phyloP scores from a whole-genome alignment of 225 moss, liverwort and hornwort species.

The Bryum argenteum region DNA sequence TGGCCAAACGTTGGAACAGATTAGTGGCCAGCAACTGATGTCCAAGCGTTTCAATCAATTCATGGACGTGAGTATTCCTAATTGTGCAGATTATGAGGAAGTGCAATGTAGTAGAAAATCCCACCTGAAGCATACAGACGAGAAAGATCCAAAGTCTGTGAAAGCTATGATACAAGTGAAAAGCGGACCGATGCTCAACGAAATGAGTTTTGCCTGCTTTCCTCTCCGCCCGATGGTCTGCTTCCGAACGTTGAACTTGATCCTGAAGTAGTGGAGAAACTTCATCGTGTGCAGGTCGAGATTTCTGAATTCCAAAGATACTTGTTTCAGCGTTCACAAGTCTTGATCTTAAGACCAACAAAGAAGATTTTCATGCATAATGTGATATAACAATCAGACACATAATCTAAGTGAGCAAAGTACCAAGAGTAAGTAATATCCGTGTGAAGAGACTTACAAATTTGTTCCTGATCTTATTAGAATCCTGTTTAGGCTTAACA shows the following conservation, averaged over 20 bases:
- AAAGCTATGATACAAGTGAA: constrained; percentile 96
- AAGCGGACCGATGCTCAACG: constrained; percentile 83
- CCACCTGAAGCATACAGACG: constrained; percentile 89
- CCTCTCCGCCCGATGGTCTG: constrained; percentile 49
- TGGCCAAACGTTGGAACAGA: constrained; percentile 2
- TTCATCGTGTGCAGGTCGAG: constrained; percentile 32
- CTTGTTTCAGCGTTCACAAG: constrained; percentile 32
- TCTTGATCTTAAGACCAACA: constrained; percentile 7
- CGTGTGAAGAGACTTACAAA: constrained; percentile 36
- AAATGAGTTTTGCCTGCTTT: constrained; percentile 87
- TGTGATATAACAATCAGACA: neutral
- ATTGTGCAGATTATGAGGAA: constrained; percentile 21
- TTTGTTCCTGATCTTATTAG: constrained; percentile 38
- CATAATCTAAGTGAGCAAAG: constrained; percentile 1
- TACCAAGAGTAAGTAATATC: constrained; percentile 2
- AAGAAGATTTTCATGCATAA: neutral
- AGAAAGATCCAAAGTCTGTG: constrained; percentile 98
- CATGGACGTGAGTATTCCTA: constrained; percentile 11
- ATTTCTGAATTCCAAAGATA: constrained; percentile 36
- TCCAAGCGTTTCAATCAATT: constrained; percentile 21
- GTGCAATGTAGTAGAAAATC: neutral
- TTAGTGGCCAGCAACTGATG: neutral
- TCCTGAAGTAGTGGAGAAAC: constrained; percentile 36
- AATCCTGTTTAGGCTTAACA: constrained; percentile 71
- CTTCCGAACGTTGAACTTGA: constrained; percentile 33